Base-by-base conservation (phyloP, 2,329 filamentous ascomycete species). In the Penicillium sp. region DNA sequence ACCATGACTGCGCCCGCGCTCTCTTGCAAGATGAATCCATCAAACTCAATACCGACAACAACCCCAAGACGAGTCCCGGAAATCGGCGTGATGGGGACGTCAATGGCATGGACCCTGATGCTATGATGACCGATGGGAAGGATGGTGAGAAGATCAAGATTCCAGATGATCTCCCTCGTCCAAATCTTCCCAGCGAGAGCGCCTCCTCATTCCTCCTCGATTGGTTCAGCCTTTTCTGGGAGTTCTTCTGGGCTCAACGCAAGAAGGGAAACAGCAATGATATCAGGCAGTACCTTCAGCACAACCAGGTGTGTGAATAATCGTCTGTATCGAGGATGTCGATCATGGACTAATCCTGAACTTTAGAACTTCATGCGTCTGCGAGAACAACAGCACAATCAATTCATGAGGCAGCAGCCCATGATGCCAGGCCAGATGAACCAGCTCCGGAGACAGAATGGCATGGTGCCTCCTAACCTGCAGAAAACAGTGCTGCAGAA, bases 141-240 rank as follows among this genome's bases (percentile, higher is more conserved):
- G 85, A 91, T 58, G 84, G 85, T 55, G 71, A 85, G 53, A 83
- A 87, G 58, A 69, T 77, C 44, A 90, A 91, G 66, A 78, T 85
- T 38, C 87, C 87, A 1, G 80, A 84, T 50, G 89, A 95, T 63
- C 77, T 97, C 34, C 91, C 91, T 4, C 77, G 71, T 22, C 71
- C 72, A 15, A 68, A 61, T 48, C 61, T 80, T 6, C 84, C 88
- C 12, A 82, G 82, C 55, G 75, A 71, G 53, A 53, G 78, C 78
- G 48, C 85, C 85, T 54, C 66, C 0, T 88, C 87, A 24, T 97
- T 98, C 64, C 76, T 98, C n/a, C 85, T 88, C 60, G 93, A 97
- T 64, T 98, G 93, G 93, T 98, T 94, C 75, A 88, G 84, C 64
- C 79, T 96, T 45, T 98, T 98, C 69, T 97, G 89, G 89, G 93